Evolutionary conservation across 2,329 filamentous ascomycete species (phyloP), one percentile per base, ranked within the genome.

Genomic region (Dissoconium aciculare): DNA sequence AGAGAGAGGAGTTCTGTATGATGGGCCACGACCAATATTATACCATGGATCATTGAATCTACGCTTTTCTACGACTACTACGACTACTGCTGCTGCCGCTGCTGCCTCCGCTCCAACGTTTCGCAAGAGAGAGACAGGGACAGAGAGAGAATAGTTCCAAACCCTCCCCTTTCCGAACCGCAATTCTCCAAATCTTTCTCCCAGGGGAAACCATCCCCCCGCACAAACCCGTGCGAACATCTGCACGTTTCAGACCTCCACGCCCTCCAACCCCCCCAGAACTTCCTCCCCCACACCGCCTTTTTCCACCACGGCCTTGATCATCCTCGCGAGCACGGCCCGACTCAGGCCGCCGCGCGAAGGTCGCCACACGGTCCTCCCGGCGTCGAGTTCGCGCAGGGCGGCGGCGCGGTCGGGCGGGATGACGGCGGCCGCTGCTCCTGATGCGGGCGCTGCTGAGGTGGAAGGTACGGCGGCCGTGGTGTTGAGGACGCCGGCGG

Each of bases 211-310:
- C n/a, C n/a, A n/a, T n/a, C n/a, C n/a, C n/a, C n/a, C n/a, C n/a
- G n/a, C n/a, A n/a, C n/a, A n/a, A n/a, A n/a, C n/a, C n/a, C n/a
- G n/a, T n/a, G n/a, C n/a, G n/a, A n/a, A n/a, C n/a, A n/a, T n/a
- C n/a, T n/a, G n/a, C n/a, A n/a, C n/a, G n/a, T n/a, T 25, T 56
- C 49, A 55, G 15, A 37, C 43, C 36, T 84, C 78, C 26, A 89
- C 80, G 11, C 67, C 71, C 38, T 85, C 77, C 43, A 95, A 57
- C 1, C 78, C 85, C 39, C 78, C 73, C 50, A 95, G 63, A 4
- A 94, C 78, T 54, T 94, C 87, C 42, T 85, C 75, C 3, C 78
- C 83, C 15, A 94, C 77, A 17, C 84, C 83, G 1, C 78, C 78
- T 45, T 68, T 71, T 50, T 79, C 71, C 35, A 92, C 54, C 17